phyloP scores from a whole-genome alignment of 1,139 yeast species.

The Kodamaea sp. region DNA sequence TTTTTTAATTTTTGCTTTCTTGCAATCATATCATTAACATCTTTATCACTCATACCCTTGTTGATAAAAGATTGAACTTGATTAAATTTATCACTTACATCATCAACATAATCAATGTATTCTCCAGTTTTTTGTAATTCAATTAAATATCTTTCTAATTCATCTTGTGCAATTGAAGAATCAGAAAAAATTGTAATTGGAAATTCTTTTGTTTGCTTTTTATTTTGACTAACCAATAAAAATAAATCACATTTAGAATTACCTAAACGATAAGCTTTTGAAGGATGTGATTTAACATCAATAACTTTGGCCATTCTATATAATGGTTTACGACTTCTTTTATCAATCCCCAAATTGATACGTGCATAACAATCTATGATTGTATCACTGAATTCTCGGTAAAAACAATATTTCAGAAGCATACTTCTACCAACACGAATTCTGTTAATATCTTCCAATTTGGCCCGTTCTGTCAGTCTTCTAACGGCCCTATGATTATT shows the following conservation, averaged over 20 bases:
- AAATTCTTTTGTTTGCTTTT: constrained; percentile 62
- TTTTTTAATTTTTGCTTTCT: constrained; percentile 57
- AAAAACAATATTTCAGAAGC: constrained; percentile 71
- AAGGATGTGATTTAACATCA: constrained; percentile 51
- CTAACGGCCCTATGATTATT: constrained; percentile 20
- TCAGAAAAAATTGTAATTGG: constrained; percentile 82
- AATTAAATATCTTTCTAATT: constrained; percentile 64
- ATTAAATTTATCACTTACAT: constrained; percentile 60
- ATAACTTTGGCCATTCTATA: constrained; percentile 84
- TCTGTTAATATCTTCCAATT: constrained; percentile 60
- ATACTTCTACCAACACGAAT: constrained; percentile 74
- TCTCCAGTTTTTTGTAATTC: constrained; percentile 60
- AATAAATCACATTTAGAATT: constrained; percentile 56
- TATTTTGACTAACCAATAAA: constrained; percentile 63
- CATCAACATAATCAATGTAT: constrained; percentile 60
- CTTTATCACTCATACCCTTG: constrained; percentile 66
- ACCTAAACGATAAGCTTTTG: constrained; percentile 56
- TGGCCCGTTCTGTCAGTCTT: constrained; percentile 33
- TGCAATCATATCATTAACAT: constrained; percentile 75
- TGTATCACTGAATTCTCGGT: constrained; percentile 71
- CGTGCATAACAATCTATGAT: constrained; percentile 76
- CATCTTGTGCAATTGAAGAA: constrained; percentile 61
- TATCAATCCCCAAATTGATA: constrained; percentile 72
- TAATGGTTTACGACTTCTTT: constrained; percentile 57
- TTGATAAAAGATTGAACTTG: constrained; percentile 61